These are phyloP conservation scores for Erysiphe pulchra DNA, from an alignment of 2,329 filamentous ascomycete species.

Conservation along the genomic window DNA sequence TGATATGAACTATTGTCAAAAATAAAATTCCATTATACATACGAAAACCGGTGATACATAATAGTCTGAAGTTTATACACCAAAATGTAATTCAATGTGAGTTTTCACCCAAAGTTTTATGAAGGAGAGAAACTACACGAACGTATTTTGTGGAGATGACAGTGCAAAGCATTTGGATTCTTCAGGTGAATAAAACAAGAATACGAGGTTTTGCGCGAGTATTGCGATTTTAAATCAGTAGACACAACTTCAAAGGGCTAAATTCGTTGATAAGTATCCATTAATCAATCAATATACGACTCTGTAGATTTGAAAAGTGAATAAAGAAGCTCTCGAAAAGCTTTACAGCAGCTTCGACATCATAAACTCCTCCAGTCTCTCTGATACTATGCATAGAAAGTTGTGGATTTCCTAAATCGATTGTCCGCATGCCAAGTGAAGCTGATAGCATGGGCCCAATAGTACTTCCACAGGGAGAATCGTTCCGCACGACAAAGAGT, in stretches of 20 bases:
- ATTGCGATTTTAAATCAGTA: too few species aligned
- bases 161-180: too few species aligned
- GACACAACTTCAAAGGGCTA: not conserved
- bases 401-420: slow-evolving; percentile 72
- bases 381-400: slow-evolving; percentile 69
- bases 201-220: too few species aligned
- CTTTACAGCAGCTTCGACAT: slow-evolving; percentile 62
- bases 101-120: too few species aligned
- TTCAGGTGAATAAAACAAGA: too few species aligned
- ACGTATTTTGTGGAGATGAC: too few species aligned
- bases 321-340: slow-evolving; percentile 27
- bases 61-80: too few species aligned
- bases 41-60: too few species aligned
- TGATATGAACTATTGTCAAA: too few species aligned
- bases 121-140: too few species aligned
- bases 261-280: not conserved
- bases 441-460: slow-evolving; percentile 94
- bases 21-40: too few species aligned
- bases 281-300: slow-evolving; percentile 1
- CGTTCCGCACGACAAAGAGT: slow-evolving; percentile 88
- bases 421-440: slow-evolving; percentile 59
- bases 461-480: slow-evolving; percentile 81
- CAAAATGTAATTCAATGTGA: too few species aligned
- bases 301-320: not conserved
- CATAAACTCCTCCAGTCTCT: slow-evolving; percentile 68